phyloP scores from a whole-genome alignment of 768 basidiomycete species.

The Solioccasus polychromus region DNA sequence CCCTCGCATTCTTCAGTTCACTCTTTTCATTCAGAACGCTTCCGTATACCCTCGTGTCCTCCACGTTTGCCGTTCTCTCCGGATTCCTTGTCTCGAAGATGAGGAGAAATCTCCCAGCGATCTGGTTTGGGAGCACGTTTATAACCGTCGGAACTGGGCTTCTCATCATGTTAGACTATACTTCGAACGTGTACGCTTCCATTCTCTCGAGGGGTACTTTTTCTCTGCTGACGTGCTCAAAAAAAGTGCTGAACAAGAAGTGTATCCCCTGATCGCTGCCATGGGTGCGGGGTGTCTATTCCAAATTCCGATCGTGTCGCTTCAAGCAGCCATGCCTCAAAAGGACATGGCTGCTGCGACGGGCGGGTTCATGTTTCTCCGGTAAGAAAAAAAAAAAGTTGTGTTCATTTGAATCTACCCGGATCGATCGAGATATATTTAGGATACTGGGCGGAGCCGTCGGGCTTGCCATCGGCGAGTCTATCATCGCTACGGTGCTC shows the following conservation, averaged over 20 bases:
- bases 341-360: constrained; percentile 82
- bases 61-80: constrained; percentile 49
- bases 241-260: constrained; percentile 60
- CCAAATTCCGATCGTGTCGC: constrained; percentile 63
- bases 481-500: constrained; percentile 59
- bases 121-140: constrained; percentile 61
- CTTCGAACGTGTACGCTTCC: constrained; percentile 44
- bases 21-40: constrained; percentile 51
- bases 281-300: constrained; percentile 64
- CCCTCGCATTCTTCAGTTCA: not conserved
- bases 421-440: not conserved
- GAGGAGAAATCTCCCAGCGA: constrained; percentile 54
- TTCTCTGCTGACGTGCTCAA: constrained; percentile 5
- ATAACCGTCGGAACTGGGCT: constrained; percentile 67
- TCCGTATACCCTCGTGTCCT: constrained; percentile 60
- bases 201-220: not conserved
- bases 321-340: constrained; percentile 87
- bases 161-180: constrained; percentile 64
- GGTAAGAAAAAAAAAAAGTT: constrained; percentile 44
- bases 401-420: not conserved
- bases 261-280: constrained; percentile 66
- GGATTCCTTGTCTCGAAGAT: constrained; percentile 59
- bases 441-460: constrained; percentile 72
- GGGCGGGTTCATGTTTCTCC: constrained; percentile 70
- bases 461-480: constrained; percentile 69